Percentiles rank a stretch among this genome's conserved stretches.
These are phyloP conservation scores for Penicillium aurantiogriseum DNA, from an alignment of 2,329 filamentous ascomycete genomes.

Conservation along the genomic window DNA sequence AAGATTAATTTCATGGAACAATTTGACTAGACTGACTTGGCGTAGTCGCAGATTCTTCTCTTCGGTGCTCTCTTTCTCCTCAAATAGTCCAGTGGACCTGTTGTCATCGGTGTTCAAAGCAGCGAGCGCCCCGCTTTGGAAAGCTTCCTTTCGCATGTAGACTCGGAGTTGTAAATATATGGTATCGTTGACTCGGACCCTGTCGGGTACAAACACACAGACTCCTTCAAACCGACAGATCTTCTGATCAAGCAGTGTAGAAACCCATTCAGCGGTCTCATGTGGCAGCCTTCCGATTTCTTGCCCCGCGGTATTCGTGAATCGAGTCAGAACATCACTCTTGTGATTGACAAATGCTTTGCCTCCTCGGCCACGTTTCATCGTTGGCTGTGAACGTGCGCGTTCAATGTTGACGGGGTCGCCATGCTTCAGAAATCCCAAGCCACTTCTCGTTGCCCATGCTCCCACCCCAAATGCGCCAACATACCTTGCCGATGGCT, in stretches of 20 bases:
- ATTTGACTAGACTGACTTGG: conserved; percentile 81
- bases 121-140: conserved; percentile 61
- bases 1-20: conserved; percentile 86
- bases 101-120: conserved; percentile 59
- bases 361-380: conserved; percentile 47
- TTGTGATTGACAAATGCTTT: conserved; percentile 57
- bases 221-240: conserved; percentile 83
- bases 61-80: conserved; percentile 79
- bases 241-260: conserved; percentile 83
- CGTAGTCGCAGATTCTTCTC: conserved; percentile 80
- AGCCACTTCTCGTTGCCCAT: conserved; percentile 86
- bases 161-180: conserved; percentile 86
- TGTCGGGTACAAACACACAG: conserved; percentile 86
- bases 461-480: conserved; percentile 88
- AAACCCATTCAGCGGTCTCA: conserved; percentile 87
- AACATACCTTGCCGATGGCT: conserved; percentile 68
- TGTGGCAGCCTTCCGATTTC: conserved; percentile 86
- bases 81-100: conserved; percentile 70
- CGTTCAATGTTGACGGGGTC: conserved; percentile 85
- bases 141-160: conserved; percentile 71
- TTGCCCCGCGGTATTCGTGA: conserved; percentile 73
- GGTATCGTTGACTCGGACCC: conserved; percentile 84
- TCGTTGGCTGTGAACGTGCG: conserved; percentile 67
- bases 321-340: conserved; percentile 84
- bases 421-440: conserved; percentile 71